Evolutionary conservation across 2,329 filamentous ascomycete species (phyloP).

Genomic region (Scorias spongiosa): DNA sequence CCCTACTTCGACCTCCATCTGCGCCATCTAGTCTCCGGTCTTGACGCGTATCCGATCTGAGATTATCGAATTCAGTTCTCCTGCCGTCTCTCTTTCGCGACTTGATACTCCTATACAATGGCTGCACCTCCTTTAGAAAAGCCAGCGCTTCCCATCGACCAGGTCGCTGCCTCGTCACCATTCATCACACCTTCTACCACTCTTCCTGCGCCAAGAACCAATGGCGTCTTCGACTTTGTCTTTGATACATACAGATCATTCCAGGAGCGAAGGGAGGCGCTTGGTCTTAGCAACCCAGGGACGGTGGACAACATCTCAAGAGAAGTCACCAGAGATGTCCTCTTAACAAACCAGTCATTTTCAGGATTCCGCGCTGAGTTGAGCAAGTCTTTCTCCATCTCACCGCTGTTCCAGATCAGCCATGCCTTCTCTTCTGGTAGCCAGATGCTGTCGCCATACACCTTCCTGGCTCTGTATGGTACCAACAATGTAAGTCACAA

Average conservation of each 20-base stretch:
- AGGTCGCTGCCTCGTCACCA: slow-evolving; percentile 3
- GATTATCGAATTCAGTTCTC: no score
- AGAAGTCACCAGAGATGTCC: slow-evolving; percentile 91
- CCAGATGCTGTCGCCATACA: slow-evolving; percentile 83
- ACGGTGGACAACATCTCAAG: slow-evolving; percentile 77
- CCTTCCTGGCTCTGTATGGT: slow-evolving; percentile 85
- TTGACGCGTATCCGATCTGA: no score
- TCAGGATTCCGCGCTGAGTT: slow-evolving; percentile 88
- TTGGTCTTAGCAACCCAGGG: slow-evolving; percentile 84
- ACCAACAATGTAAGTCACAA: slow-evolving; percentile 57
- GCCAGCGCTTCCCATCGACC: slow-evolving; percentile 9
- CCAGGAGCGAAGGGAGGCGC: slow-evolving; percentile 68
- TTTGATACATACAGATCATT: slow-evolving; percentile 64
- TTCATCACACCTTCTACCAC: slow-evolving; percentile 5
- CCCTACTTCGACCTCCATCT: neutral
- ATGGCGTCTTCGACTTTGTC: slow-evolving; percentile 16
- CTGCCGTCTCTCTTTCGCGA: no score
- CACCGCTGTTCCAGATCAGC: slow-evolving; percentile 89
- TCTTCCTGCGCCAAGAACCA: slow-evolving; percentile 12
- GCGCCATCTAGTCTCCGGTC: neutral
- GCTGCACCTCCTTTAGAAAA: slow-evolving; percentile 12
- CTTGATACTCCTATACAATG: neutral
- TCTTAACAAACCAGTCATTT: slow-evolving; percentile 95
- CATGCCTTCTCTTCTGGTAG: slow-evolving; percentile 90
- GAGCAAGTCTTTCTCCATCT: slow-evolving; percentile 89